phyloP scores from a whole-genome alignment of 805 yeast species.

The Sugiyamaella boreocaroliniensis region DNA sequence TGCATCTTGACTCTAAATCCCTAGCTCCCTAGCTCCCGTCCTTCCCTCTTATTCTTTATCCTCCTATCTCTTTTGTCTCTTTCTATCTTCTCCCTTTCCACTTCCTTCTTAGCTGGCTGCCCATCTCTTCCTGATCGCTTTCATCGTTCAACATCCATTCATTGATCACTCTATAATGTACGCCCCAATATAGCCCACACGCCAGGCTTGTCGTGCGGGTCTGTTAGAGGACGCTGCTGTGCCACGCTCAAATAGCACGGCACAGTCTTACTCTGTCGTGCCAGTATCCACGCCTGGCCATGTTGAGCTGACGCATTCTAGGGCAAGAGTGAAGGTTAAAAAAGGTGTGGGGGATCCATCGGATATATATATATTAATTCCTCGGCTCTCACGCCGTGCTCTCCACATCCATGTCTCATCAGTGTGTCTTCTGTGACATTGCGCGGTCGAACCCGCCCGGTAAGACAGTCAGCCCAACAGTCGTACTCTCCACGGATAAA shows the following conservation, averaged over 20 bases:
- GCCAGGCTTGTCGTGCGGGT: neutral
- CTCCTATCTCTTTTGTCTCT: too few species aligned
- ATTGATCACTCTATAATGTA: neutral
- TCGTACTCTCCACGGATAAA: slow-evolving; percentile 26
- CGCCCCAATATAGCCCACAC: neutral
- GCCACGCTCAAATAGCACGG: too few species aligned
- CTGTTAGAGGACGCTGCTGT: neutral
- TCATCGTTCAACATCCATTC: neutral
- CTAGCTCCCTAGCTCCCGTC: too few species aligned
- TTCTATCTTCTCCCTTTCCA: too few species aligned
- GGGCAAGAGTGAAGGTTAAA: neutral
- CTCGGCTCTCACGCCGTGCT: too few species aligned
- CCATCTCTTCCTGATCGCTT: too few species aligned
- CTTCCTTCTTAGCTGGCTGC: too few species aligned
- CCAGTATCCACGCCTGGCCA: neutral
- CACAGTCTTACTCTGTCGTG: neutral
- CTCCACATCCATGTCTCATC: neutral
- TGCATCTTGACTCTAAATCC: too few species aligned
- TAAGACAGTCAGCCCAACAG: slow-evolving; percentile 14
- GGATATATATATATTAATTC: too few species aligned
- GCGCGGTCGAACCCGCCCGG: slow-evolving; percentile 19
- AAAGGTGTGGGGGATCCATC: neutral
- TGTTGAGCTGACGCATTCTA: neutral
- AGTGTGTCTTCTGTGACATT: slow-evolving; percentile 28
- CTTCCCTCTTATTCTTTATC: too few species aligned